Evolutionary conservation across 1,139 yeast species (phyloP).

Genomic region (Blastobotrys buckinghamii): DNA sequence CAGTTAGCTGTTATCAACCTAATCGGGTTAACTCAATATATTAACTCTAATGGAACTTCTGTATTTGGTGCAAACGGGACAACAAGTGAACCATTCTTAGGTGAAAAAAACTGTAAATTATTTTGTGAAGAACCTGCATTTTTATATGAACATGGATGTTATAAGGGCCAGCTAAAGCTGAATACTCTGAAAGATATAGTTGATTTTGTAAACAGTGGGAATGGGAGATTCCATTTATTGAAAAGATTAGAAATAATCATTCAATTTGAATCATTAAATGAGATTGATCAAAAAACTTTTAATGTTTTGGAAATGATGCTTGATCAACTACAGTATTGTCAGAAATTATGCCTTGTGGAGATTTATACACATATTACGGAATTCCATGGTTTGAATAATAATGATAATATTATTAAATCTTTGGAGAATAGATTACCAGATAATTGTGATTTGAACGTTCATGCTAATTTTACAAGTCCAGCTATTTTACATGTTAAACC

Average conservation of each 20-base stretch:
- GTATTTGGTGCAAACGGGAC: background rate
- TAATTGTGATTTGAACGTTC: background rate
- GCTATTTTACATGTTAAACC: background rate
- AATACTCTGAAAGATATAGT: background rate
- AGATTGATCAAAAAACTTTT: background rate
- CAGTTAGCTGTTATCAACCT: background rate
- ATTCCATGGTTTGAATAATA: background rate
- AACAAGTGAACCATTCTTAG: constrained; percentile 1
- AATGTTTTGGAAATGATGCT: background rate
- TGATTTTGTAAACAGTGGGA: background rate
- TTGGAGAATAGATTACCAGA: background rate
- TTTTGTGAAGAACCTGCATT: constrained; percentile 5
- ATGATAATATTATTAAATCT: background rate
- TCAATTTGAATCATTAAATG: background rate
- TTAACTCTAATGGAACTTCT: background rate
- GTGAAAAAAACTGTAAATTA: background rate
- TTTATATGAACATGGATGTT: constrained; percentile 5
- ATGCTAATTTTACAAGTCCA: constrained; percentile 2
- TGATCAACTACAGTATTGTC: background rate
- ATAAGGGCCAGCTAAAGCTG: background rate
- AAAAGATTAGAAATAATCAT: background rate
- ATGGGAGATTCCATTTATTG: background rate
- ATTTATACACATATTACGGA: constrained; percentile 1
- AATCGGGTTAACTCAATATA: background rate
- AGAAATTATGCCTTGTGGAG: background rate